Base-by-base conservation (phyloP, 108 stramenopile genomes). In the Cyclotella baltica region DNA sequence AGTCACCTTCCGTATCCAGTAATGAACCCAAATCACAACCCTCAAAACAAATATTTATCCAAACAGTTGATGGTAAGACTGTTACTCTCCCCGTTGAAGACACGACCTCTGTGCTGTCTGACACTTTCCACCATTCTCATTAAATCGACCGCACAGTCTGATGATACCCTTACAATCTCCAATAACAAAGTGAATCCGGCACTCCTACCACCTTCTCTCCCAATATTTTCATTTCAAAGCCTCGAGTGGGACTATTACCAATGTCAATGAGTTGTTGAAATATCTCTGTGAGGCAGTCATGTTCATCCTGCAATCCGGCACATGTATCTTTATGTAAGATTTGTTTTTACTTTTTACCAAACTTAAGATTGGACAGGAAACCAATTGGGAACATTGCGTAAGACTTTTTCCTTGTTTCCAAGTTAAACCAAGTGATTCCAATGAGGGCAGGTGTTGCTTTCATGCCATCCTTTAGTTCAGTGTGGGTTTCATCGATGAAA, bases 401-500 rank as follows among this genome's bases (percentile, higher is more conserved):
- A 43, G 38, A 15, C 23, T n/a, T 36, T 11, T 47, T 46, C 23
- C 64, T 18, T 20, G 40, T 43, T 29, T 65, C 27, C 10, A 40
- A 40, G 38, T 65, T 65, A 11, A 43, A 43, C 11, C 29, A 46
- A 27, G 37, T 33, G 38, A 65, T 13, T 15, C 22, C 25, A 16
- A 47, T 23, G n/a, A 65, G n/a, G 16, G 27, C 8, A 23, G 64
- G 64, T 40, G 64, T 18, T 8, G 27, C 34, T 65, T 28, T 25
- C 16, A 65, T 11, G 5, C n/a, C 19, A 27, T 33, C 64, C n/a
- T 46, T 15, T 11, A 22, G 11, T 11, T 46, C 43, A 18, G 64
- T 46, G 27, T 46, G 64, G 10, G 64, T 65, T 43, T 65, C 34
- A 33, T 65, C 64, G 38, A 46, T 46, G 27, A 65, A 65, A 5